Evolutionary conservation across 768 basidiomycete species (phyloP).

Genomic region (Obba rivulosa): DNA sequence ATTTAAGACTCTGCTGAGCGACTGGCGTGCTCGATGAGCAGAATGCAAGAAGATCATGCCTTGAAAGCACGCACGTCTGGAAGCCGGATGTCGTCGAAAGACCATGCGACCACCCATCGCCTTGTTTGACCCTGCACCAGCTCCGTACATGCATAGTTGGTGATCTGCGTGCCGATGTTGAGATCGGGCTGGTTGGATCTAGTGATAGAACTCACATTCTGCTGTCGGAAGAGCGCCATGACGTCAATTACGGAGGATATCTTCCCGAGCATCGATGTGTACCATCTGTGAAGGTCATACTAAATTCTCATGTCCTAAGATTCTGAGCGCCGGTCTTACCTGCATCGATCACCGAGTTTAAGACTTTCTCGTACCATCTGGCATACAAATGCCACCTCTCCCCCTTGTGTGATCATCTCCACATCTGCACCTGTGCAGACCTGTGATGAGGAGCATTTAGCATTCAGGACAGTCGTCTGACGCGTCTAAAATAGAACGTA

Average conservation of each 20-base stretch:
- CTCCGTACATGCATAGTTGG: slow-evolving; percentile 82
- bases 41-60: neutral
- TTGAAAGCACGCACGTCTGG: slow-evolving; percentile 63
- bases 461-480: neutral
- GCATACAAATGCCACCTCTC: slow-evolving; percentile 74
- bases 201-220: slow-evolving; percentile 30
- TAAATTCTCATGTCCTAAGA: too few relatives aligned
- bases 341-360: slow-evolving; percentile 42
- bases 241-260: slow-evolving; percentile 65
- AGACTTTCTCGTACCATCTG: slow-evolving; percentile 76
- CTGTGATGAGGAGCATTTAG: slow-evolving; percentile 30
- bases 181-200: neutral
- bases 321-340: slow-evolving; percentile 31
- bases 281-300: slow-evolving; percentile 64
- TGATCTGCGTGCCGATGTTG: slow-evolving; percentile 43
- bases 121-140: slow-evolving; percentile 84
- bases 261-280: slow-evolving; percentile 89
- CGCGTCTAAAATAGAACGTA: slow-evolving; percentile 28
- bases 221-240: slow-evolving; percentile 44
- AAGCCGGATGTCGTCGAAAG: slow-evolving; percentile 53
- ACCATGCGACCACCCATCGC: slow-evolving; percentile 94
- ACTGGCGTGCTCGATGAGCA: slow-evolving; percentile 19
- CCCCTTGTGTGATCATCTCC: slow-evolving; percentile 89
- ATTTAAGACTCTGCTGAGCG: slow-evolving; percentile 31
- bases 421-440: slow-evolving; percentile 80